Conservation (phyloP, 1,284 basidiomycete genomes). For the Leccinum pallidistipes region DNA sequence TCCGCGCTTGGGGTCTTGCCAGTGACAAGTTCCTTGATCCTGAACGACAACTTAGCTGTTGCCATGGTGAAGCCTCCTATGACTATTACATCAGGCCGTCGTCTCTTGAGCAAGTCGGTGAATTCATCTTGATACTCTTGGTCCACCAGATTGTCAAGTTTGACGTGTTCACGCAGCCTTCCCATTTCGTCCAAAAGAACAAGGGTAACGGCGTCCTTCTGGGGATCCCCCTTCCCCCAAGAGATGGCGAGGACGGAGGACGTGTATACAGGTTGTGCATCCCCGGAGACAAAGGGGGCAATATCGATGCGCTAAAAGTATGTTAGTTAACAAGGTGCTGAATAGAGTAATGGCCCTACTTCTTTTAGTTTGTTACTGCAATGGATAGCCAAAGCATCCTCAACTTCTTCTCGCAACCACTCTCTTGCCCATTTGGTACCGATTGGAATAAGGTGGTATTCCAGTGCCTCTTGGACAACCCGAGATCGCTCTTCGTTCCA, state of each 20-base stretch:
- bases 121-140: conserved; percentile 71
- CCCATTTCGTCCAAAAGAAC: conserved; percentile 89
- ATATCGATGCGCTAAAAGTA: conserved; percentile 62
- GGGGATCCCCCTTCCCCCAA: conserved; percentile 93
- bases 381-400: conserved; percentile 75
- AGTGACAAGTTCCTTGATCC: conserved; percentile 57
- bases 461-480: conserved; percentile 77
- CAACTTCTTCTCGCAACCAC: conserved; percentile 87
- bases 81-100: conserved; percentile 87
- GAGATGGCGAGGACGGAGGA: conserved; percentile 91
- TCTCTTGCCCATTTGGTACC: conserved; percentile 89
- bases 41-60: conserved; percentile 71
- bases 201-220: conserved; percentile 84
- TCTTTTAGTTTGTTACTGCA: conserved; percentile 71
- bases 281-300: conserved; percentile 68
- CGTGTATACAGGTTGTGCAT: conserved; percentile 67
- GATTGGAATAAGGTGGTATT: conserved; percentile 79
- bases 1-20: conserved; percentile 26
- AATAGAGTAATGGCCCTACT: conserved; percentile 45
- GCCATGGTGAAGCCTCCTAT: conserved; percentile 88
- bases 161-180: conserved; percentile 84
- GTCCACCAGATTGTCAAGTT: conserved; percentile 86
- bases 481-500: conserved; percentile 91
- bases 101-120: conserved; percentile 75
- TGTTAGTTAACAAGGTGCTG: conserved; percentile 17